These are phyloP conservation scores for Heliamphora exappendiculata DNA, from an alignment of 148 eudicot species.

Conservation along the genomic window DNA sequence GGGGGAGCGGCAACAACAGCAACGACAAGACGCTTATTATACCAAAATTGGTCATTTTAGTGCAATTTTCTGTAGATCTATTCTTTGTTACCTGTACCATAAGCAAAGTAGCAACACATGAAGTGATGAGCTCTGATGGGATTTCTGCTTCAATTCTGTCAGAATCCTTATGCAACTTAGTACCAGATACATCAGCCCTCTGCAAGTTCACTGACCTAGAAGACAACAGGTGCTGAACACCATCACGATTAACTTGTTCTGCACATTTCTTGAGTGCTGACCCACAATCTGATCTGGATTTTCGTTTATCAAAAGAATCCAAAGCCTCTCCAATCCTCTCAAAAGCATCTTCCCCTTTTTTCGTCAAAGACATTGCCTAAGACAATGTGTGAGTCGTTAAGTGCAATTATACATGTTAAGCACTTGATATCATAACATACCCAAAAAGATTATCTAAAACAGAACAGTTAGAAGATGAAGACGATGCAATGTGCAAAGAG, in stretches of 20 bases:
- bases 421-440: neutral
- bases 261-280: neutral
- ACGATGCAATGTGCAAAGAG: neutral
- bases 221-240: conserved; percentile 14
- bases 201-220: conserved; percentile 18
- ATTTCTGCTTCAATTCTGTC: conserved; percentile 26
- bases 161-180: conserved; percentile 29
- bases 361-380: conserved; percentile 56
- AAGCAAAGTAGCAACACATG: conserved; percentile 66
- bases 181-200: conserved; percentile 21
- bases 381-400: neutral
- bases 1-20: neutral
- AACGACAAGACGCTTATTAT: neutral
- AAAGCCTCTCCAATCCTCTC: conserved; percentile 55
- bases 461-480: neutral
- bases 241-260: conserved; percentile 22
- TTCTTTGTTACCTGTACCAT: conserved; percentile 65
- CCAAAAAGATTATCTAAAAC: neutral
- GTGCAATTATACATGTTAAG: neutral
- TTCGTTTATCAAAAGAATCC: conserved; percentile 40
- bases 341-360: conserved; percentile 29
- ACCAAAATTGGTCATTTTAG: neutral
- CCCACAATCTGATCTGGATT: neutral
- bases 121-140: conserved; percentile 64
- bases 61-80: neutral